These are phyloP conservation scores for Aspergillus eucalypticola DNA, from an alignment of 2,329 filamentous ascomycete species.

Conservation along the genomic window DNA sequence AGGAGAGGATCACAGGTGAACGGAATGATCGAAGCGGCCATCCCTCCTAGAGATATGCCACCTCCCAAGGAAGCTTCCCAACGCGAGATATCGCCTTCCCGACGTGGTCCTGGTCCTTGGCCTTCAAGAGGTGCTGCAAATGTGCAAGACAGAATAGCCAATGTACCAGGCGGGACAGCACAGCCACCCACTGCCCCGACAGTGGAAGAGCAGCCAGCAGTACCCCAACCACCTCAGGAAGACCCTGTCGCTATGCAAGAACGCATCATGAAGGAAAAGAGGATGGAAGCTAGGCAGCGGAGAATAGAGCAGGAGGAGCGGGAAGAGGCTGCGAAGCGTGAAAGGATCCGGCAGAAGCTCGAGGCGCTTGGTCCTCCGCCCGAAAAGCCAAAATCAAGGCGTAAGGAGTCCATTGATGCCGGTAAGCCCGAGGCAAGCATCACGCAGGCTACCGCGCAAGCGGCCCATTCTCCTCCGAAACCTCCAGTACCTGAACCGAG, in stretches of 20 bases:
- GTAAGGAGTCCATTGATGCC: conserved; percentile 30
- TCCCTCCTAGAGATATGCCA: conserved; percentile 30
- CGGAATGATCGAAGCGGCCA: conserved; percentile 36
- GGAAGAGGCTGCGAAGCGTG: conserved; percentile 59
- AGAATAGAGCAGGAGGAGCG: conserved; percentile 56
- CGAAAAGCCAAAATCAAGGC: conserved; percentile 35
- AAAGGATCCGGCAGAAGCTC: conserved; percentile 59
- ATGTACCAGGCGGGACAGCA: conserved; percentile 20
- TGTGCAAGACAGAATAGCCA: conserved; percentile 30
- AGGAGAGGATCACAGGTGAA: conserved; percentile 43
- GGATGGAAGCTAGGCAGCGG: conserved; percentile 57
- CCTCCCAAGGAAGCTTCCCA: conserved; percentile 23
- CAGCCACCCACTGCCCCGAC: conserved; percentile 20
- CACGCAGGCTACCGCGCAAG: conserved; percentile 29
- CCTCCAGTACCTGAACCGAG: conserved; percentile 59
- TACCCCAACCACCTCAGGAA: conserved; percentile 31
- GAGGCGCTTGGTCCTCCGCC: conserved; percentile 53
- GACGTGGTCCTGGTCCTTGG: conserved; percentile 30
- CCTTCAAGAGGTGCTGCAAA: conserved; percentile 31
- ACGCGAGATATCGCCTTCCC: conserved; percentile 29
- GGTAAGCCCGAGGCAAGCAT: conserved; percentile 26
- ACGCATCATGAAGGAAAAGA: conserved; percentile 62
- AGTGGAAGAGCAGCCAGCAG: conserved; percentile 21
- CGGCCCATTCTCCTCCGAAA: conserved; percentile 56
- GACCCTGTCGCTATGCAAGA: conserved; percentile 56